Base-by-base conservation (phyloP, 495 filamentous ascomycete genomes). In the Aspergillus panamensis region DNA sequence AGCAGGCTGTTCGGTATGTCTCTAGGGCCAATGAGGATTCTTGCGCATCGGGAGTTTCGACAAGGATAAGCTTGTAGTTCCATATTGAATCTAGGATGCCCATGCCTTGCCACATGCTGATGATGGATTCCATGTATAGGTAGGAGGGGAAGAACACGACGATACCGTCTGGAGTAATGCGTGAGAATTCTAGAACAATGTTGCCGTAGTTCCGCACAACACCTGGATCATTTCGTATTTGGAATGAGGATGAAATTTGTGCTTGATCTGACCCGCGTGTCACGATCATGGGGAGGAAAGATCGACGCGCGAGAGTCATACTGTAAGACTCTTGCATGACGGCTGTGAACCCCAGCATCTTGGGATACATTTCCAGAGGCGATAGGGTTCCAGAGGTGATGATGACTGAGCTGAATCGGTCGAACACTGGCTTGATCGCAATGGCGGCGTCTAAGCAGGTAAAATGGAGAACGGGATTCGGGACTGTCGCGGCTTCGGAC, bases 101-200 rank as follows among this genome's bases (percentile, higher is more conserved):
- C 91, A 97, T 96, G 57, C 91, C 89, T 68, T 97, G 94, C 95
- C 95, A 99, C 87, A 96, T 96, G 70, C 85, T 90, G 67, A 99
- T 96, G 67, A 97, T 97, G 37, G 86, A 90, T 66, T 99, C 95
- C 95, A 99, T 97, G 77, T 99, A 99, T 3, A 99, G 82, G 66
- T 99, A 99, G 1, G 90, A 95, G 0, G 95, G 95, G 72, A 99
- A 99, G 80, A 99, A 99, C 48, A 99, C 95, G 32, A 97, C 94
- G 72, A 99, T 85, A 51, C 95, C 95, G 64, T 99, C 95, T 0
- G 95, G 95, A 0, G 94, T 97, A 61, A 97, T 85, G 69, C 88
- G 92, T 35, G 91, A 84, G 65, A 99, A 97, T 66, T 97, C 95
- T 21, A 91, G 90, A 16, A 99, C 76, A 6, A 99, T 79, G 57